Evolutionary conservation across 257 asterid species (phyloP), one percentile per base, ranked within the genome.

Genomic region (Agastache rugosa): DNA sequence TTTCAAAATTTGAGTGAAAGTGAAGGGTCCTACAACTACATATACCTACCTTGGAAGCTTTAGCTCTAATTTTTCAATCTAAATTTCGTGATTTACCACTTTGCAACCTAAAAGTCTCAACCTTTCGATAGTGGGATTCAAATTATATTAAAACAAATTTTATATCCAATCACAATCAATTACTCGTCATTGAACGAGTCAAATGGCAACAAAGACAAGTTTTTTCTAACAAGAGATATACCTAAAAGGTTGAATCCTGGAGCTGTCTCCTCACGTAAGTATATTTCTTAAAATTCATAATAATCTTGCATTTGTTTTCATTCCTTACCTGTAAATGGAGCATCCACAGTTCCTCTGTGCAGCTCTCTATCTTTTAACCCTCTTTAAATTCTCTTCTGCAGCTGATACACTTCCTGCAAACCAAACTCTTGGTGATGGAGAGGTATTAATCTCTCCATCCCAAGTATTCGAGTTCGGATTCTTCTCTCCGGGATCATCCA

Each of bases 401-500:
- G 64, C 15, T 34, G 54, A 73, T 16, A 31, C 62, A 22, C 71
- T 73, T 17, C 34, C 53, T 56, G 54, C 69, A 15, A 34, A 59
- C 35, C 79, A 67, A 67, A 42, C 69, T 27, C 69, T 75, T 29
- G 68, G 42, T 31, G 69, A 75, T 22, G 79, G 74, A 10, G 60
- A 75, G 0, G 20, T 56, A 7, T 2, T 75, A 9, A 20, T 14
- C 39, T 75, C 79, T 58, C 79, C 74, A 39, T 8, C 50, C 29
- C 69, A 56, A 15, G 9, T 31, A 17, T 75, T 42, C 15, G 79
- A 75, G 74, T 62, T 75, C 6, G 79, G 79, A 22, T 75, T 75
- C 77, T 73, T 72, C 77, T 72, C 69, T 25, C 76, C 69, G 3
- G 79, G 74, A 9, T 19, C 22, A 8, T 67, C 81, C 31, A 70